These are phyloP conservation scores for Catharanthus roseus DNA, from an alignment of 257 asterid genomes.

Conservation along the genomic window DNA sequence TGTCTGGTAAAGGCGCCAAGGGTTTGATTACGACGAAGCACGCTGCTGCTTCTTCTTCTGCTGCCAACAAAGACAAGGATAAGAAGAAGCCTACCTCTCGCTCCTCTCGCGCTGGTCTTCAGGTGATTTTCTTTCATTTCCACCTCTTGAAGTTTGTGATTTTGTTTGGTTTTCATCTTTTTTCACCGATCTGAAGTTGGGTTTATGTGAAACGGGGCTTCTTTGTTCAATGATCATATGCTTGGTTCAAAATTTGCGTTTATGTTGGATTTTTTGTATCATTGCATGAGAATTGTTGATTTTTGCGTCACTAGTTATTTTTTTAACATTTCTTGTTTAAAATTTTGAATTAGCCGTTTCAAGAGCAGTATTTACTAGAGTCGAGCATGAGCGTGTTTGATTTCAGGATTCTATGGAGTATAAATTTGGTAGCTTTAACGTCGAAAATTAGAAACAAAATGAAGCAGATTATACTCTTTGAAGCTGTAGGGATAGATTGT, in stretches of 20 bases:
- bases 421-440: background rate
- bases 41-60: slow-evolving; percentile 9
- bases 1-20: slow-evolving; percentile 34
- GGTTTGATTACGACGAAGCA: slow-evolving; percentile 21
- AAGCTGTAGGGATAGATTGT: background rate
- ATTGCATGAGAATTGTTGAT: background rate
- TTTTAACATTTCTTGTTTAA: background rate
- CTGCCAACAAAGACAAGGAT: slow-evolving; percentile 17
- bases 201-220: background rate
- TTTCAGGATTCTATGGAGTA: background rate
- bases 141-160: too few species aligned
- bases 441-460: too few species aligned
- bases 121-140: slow-evolving; percentile 8
- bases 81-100: slow-evolving; percentile 29
- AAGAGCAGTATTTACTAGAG: too few species aligned
- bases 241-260: background rate
- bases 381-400: background rate
- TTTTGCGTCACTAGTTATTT: background rate
- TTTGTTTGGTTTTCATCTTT: background rate
- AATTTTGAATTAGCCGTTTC: background rate
- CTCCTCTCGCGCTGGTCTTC: slow-evolving; percentile 30
- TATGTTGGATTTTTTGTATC: background rate
- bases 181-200: background rate
- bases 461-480: too few species aligned
- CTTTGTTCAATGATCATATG: background rate